Evolutionary conservation across 441 rosid genomes (phyloP).

Genomic region (Erodium texanum): DNA sequence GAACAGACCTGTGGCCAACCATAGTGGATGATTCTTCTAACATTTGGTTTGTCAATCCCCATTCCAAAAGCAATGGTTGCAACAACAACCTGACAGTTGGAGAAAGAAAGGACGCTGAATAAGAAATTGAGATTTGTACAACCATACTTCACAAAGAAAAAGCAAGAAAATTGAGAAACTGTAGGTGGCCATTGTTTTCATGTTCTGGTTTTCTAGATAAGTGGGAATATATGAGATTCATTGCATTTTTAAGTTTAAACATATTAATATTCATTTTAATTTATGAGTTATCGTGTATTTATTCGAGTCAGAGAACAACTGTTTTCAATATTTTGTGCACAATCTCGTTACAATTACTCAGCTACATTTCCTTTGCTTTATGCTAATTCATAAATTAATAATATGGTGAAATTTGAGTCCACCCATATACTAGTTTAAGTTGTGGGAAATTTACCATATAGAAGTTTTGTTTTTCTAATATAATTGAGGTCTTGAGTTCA

Average conservation of each 20-base stretch:
- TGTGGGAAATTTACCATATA: neutral
- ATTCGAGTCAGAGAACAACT: neutral
- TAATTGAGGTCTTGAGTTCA: too few relatives aligned
- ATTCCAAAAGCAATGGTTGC: slow-evolving; percentile 94
- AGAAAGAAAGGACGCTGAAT: neutral
- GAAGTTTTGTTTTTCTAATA: too few relatives aligned
- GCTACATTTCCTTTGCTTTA: neutral
- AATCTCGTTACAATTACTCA: neutral
- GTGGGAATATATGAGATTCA: neutral
- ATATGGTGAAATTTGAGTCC: neutral
- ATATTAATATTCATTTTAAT: neutral
- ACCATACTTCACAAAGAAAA: neutral
- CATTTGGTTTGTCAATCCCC: slow-evolving; percentile 87
- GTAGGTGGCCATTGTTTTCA: neutral
- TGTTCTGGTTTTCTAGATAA: neutral
- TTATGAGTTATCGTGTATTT: neutral
- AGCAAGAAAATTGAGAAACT: neutral
- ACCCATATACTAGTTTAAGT: neutral
- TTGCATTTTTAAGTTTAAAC: neutral
- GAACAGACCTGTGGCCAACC: slow-evolving; percentile 87
- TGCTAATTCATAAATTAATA: neutral
- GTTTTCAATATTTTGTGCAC: neutral
- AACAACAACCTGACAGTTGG: slow-evolving; percentile 55
- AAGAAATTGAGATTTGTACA: neutral
- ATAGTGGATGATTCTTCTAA: slow-evolving; percentile 73